A percentile compares a stretch with the other conserved stretches of the same genome.
These are phyloP conservation scores for Pueraria montana DNA, from an alignment of 306 rosid species.

Conservation along the genomic window DNA sequence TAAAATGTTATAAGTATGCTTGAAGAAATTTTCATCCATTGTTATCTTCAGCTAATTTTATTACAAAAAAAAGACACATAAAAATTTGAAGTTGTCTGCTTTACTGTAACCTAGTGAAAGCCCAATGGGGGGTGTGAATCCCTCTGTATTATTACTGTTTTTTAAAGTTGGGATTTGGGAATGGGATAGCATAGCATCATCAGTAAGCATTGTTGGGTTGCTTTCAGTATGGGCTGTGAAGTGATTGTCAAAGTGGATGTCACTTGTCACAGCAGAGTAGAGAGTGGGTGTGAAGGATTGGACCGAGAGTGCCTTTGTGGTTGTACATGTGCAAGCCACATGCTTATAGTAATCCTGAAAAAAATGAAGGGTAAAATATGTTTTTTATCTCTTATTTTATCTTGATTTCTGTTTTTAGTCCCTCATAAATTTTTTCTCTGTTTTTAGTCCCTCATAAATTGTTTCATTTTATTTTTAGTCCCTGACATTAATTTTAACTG, in stretches of 20 bases:
- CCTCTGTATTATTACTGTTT: slow-evolving; percentile 15
- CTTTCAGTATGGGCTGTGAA: slow-evolving; percentile 63
- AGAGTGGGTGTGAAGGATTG: neutral
- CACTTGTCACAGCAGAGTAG: slow-evolving; percentile 45
- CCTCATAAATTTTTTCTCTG: too few relatives aligned
- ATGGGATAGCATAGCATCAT: slow-evolving; percentile 14
- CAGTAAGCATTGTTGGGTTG: slow-evolving; percentile 50
- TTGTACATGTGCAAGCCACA: slow-evolving; percentile 54
- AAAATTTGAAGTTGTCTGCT: neutral
- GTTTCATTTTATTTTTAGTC: too few relatives aligned
- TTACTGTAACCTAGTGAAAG: slow-evolving; percentile 22
- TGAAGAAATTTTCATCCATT: neutral
- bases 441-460: too few relatives aligned
- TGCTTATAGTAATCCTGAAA: slow-evolving; percentile 46
- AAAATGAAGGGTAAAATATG: too few relatives aligned
- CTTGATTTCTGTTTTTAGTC: too few relatives aligned
- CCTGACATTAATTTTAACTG: too few relatives aligned
- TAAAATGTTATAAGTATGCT: neutral
- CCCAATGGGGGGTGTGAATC: slow-evolving; percentile 40
- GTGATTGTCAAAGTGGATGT: slow-evolving; percentile 46
- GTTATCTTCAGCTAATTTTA: neutral
- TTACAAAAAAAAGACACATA: neutral
- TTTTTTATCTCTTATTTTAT: too few relatives aligned
- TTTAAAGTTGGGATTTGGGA: slow-evolving; percentile 37
- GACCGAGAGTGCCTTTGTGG: slow-evolving; percentile 24